These are phyloP conservation scores for Plasmodium ovale DNA, from an alignment of 169 alveolate genomes.

Conservation along the genomic window DNA sequence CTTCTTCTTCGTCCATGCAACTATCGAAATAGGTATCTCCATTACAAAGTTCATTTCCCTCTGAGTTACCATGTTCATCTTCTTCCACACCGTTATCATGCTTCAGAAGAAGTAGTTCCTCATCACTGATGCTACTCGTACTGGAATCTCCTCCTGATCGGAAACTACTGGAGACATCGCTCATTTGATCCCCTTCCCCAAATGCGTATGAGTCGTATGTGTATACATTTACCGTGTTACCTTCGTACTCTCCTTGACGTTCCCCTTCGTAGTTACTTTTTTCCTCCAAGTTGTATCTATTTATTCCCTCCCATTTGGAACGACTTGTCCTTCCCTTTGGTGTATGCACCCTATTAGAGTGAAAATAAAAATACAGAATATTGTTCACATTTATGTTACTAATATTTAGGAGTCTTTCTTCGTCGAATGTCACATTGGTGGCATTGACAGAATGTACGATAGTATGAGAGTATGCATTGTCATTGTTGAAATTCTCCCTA, in stretches of 20 bases:
- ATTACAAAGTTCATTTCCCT: too few species aligned
- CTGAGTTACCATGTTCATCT: background rate
- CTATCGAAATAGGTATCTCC: too few species aligned
- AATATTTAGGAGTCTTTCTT: constrained; percentile 41
- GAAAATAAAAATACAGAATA: constrained; percentile 54
- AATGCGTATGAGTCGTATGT: constrained; percentile 68
- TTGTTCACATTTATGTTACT: constrained; percentile 40
- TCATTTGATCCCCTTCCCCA: constrained; percentile 3
- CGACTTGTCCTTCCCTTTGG: too few species aligned
- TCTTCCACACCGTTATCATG: background rate
- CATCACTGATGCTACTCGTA: constrained; percentile 50
- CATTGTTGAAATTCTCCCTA: background rate
- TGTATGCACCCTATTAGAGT: constrained; percentile 24
- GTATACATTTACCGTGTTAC: too few species aligned
- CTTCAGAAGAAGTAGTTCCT: constrained; percentile 32
- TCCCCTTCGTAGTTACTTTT: too few species aligned
- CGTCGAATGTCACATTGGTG: constrained; percentile 12
- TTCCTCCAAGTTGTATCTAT: background rate
- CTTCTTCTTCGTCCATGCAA: constrained; percentile 4
- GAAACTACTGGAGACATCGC: background rate
- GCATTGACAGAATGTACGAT: constrained; percentile 11
- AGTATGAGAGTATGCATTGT: background rate
- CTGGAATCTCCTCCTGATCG: background rate
- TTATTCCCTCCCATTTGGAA: too few species aligned
- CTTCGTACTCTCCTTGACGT: too few species aligned